Evolutionary conservation across 1,139 yeast species (phyloP), one percentile per base, ranked within the genome.

Genomic region (Saccharomycopsis hybrid): DNA sequence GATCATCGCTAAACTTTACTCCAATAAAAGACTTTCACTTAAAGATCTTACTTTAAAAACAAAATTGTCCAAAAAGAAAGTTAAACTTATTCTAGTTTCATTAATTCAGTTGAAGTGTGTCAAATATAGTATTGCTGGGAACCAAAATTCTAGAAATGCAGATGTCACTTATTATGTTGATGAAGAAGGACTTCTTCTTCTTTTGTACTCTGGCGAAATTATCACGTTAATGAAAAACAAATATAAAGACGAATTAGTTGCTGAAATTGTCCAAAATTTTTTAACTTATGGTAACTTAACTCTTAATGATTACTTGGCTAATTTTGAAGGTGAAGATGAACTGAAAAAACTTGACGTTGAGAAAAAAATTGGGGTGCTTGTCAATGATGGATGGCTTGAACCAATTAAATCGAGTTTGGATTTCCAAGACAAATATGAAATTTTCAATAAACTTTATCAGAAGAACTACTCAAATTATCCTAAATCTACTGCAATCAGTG

Each of bases 171-270:
- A 88, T 62, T 73, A 72, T 38, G 77, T 82, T 55, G 76, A 83
- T 59, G 82, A 81, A 56, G 73, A 70, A 30, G 95, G 95, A 4
- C 68, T 83, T 27, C 71, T 80, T 57, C 65, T 77, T 49, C 69
- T 87, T 49, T 63, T 89, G 33, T 86, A 88, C 65, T 74, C 90
- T 37, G 97, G 96, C 33, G 86, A 86, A 48, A 80, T 89, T 54
- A 72, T 87, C 38, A 67, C 76, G 43, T 72, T 73, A 50, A 74
- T 85, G 41, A 72, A 73, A 50, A 73, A 72, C 30, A 70, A 69
- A 11, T 70, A 67, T 51, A 51, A 63, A 4, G 65, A 67, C 39
- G 68, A 67, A 13, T 50, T 58, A 8, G 69, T 77, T 31, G 85
- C 90, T 0, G 82, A 82, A 55, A 77, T 88, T 39, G 71, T 86